Base-by-base conservation (phyloP, 345 rosid species). In the Dipteronia dyeriana region DNA sequence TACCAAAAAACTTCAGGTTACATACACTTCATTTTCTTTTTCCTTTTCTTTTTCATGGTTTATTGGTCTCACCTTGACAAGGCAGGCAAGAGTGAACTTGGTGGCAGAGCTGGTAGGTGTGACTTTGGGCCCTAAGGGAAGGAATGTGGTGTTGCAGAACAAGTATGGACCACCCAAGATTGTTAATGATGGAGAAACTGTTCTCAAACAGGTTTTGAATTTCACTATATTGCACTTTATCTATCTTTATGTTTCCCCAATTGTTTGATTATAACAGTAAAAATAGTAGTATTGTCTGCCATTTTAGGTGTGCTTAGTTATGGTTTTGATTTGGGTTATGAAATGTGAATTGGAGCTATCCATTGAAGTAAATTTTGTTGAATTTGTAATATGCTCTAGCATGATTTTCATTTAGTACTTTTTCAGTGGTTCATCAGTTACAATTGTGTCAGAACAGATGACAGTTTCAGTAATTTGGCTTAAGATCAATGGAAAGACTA, bases 101-200 rank as follows among this genome's bases (percentile, higher is more conserved):
- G 97, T 95, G 82, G 97, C 97, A 5, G 90, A 87, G 87, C 87
- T 95, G 11, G 79, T 95, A 31, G 97, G 98, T n/a, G 92, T 93
- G 65, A 95, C 98, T 56, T 82, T 95, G 79, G 98, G 98, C 73
- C 98, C 98, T 39, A 93, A 90, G 80, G 98, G 98, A 73, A 88
- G 98, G 81, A 95, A 95, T 80, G 97, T 95, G 51, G 93, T 95
- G 81, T 82, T 95, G 87, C 89, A 86, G 84, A 93, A 95, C 83
- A 91, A 91, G 89, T 95, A 95, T 74, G 97, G 98, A 62, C 93
- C 97, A 63, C 98, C 97, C 14, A 90, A 82, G 91, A 95, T 95
- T 80, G 97, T 95, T 78, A 95, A 95, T 78, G 98, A 95, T 62
- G 98, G 98, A 31, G 97, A 93, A 85, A 93, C 97, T 51, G 94